Base-by-base conservation (phyloP, 1,139 yeast genomes). In the Spathaspora jeffriesii region DNA sequence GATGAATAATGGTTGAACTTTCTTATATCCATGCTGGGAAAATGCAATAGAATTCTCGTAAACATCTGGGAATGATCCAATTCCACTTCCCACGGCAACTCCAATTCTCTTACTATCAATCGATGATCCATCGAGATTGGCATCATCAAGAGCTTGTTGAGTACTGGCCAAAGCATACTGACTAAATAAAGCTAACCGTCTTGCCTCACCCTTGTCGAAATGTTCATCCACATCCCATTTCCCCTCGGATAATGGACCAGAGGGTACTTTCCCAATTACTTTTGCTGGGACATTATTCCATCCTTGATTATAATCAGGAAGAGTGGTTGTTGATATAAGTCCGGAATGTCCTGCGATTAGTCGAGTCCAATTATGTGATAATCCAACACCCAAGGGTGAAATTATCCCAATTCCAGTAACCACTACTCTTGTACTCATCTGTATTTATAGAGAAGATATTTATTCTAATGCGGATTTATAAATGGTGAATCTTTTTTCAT, bases 41-140 rank as follows among this genome's bases (percentile, higher is more conserved):
- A 81, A 85, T 4, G 67, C 72, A 9, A 79, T 70, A 14, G 88
- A 65, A 62, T 85, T 84, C 41, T 79, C 82, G 59, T 81, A 85
- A 1, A 82, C 68, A 53, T 92, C 97, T 25, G 84, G 85, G 46
- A 93, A 77, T 2, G 96, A 88, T 0, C 98, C 99, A 47, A 93
- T 89, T 1, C 98, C 97, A 3, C 96, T 85, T 0, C 99, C 99
- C 3, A 93, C 81, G 25, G 93, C 86, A 6, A 90, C 93, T 1
- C 98, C 98, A 2, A 67, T 51, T 43, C 47, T 53, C 43, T 55
- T 51, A 43, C 65, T 66, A 43, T 74, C 76, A 25, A 13, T 25
- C 11, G 32, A 15, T 18, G 28, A 20, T n/a, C 43, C 34, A 27
- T 57, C 60, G 7, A 63, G 43, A 15, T 76, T 65, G 1, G 97